Conservation (phyloP, 2,329 filamentous ascomycete genomes). For the Dactylellina leptospora region DNA sequence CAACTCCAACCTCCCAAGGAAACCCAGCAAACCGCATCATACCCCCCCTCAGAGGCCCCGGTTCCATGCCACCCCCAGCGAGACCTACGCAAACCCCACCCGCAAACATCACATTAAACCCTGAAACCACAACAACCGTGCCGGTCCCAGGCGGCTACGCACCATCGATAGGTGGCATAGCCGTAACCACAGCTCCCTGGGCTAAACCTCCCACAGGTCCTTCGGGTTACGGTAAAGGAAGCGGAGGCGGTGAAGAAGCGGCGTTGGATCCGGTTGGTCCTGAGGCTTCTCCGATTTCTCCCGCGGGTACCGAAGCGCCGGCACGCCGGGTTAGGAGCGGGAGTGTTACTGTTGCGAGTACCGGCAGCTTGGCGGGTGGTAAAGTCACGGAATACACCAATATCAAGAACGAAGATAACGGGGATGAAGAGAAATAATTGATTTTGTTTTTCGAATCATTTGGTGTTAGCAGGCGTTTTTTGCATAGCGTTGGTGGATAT, state of each 20-base stretch:
- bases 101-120: constrained; percentile 37
- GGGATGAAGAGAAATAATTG: constrained; percentile 20
- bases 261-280: constrained; percentile 19
- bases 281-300: constrained; percentile 13
- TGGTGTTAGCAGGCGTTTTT: constrained; percentile 16
- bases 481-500: neutral
- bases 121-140: constrained; percentile 42
- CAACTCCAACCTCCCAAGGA: constrained; percentile 27
- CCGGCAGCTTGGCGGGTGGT: constrained; percentile 44
- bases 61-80: constrained; percentile 19
- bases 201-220: constrained; percentile 48
- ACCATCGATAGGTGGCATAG: constrained; percentile 47
- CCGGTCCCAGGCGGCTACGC: constrained; percentile 42
- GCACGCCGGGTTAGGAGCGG: constrained; percentile 42
- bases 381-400: constrained; percentile 51
- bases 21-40: constrained; percentile 32
- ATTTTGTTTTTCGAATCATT: constrained; percentile 6
- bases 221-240: constrained; percentile 46
- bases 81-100: constrained; percentile 25
- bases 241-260: constrained; percentile 27
- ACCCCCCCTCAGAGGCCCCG: constrained; percentile 34
- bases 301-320: constrained; percentile 15
- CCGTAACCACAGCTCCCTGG: constrained; percentile 51
- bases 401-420: constrained; percentile 18
- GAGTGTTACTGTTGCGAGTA: constrained; percentile 47